Percentiles rank a stretch among this genome's conserved stretches.
These are phyloP conservation scores for Candida coquimbonensis DNA, from an alignment of 805 yeast species.

Conservation along the genomic window DNA sequence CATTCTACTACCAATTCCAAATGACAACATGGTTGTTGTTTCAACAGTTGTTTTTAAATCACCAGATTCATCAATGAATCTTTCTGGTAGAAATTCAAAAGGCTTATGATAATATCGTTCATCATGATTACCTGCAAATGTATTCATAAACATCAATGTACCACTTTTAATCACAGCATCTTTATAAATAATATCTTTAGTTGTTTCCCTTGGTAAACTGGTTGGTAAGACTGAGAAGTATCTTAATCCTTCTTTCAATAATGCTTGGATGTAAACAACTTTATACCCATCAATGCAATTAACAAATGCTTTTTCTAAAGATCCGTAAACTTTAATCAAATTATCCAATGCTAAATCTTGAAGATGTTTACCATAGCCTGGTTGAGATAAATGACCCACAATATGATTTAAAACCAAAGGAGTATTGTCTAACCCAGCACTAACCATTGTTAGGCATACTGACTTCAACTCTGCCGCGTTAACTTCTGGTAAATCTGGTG, in stretches of 20 bases:
- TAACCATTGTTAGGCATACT: slow-evolving; percentile 66
- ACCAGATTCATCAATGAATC: slow-evolving; percentile 37
- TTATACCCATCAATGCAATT: slow-evolving; percentile 20
- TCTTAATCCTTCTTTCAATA: slow-evolving; percentile 57
- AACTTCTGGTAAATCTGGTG: slow-evolving; percentile 16
- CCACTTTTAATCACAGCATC: slow-evolving; percentile 43
- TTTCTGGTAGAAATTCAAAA: slow-evolving; percentile 40
- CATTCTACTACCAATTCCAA: slow-evolving; percentile 69
- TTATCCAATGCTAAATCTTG: slow-evolving; percentile 39
- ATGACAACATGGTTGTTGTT: slow-evolving; percentile 35
- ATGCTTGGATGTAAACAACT: slow-evolving; percentile 47
- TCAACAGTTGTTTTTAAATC: slow-evolving; percentile 8
- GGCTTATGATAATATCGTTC: slow-evolving; percentile 35
- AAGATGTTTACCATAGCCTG: slow-evolving; percentile 28
- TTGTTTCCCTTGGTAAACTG: slow-evolving; percentile 55
- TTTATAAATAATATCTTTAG: slow-evolving; percentile 38
- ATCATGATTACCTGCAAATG: slow-evolving; percentile 69
- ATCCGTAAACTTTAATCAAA: slow-evolving; percentile 30
- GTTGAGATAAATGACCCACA: slow-evolving; percentile 50
- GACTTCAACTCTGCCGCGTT: slow-evolving; percentile 42
- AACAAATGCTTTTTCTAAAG: slow-evolving; percentile 29
- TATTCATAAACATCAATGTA: slow-evolving; percentile 56
- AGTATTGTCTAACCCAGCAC: slow-evolving; percentile 73
- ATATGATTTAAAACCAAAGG: slow-evolving; percentile 57
- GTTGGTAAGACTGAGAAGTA: slow-evolving; percentile 61